Evolutionary conservation across 305 asterid genomes (phyloP).

Genomic region (Solanum hybrid): DNA sequence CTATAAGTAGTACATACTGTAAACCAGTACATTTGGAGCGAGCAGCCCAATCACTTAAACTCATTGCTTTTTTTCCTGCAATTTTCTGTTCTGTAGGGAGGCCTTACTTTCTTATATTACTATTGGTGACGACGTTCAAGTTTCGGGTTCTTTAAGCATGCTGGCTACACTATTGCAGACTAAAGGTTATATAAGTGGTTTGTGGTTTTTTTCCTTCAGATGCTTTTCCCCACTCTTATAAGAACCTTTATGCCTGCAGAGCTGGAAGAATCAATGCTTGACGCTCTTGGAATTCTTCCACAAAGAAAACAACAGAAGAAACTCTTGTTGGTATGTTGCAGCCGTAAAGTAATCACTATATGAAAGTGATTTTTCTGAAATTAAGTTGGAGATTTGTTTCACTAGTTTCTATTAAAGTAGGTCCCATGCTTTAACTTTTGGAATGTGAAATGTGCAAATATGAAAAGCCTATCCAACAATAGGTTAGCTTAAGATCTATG

Average conservation of each 20-base stretch:
- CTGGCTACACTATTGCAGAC: conserved; percentile 91
- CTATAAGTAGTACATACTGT: neutral
- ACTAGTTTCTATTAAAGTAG: neutral
- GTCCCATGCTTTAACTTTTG: neutral
- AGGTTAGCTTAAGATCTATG: neutral
- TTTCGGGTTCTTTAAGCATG: conserved; percentile 75
- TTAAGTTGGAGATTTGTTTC: neutral
- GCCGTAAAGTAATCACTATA: neutral
- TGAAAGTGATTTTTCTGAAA: neutral
- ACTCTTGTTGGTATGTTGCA: conserved; percentile 69
- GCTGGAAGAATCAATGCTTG: conserved; percentile 88
- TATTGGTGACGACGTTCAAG: conserved; percentile 76
- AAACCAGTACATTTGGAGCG: neutral
- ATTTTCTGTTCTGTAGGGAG: conserved; percentile 47
- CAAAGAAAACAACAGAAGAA: conserved; percentile 93
- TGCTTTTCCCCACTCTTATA: conserved; percentile 10
- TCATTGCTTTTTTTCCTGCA: neutral
- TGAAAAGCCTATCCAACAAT: neutral
- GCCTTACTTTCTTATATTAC: conserved; percentile 78
- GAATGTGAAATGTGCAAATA: neutral
- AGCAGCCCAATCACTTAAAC: neutral
- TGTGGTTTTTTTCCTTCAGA: conserved; percentile 12
- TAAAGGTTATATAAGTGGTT: conserved; percentile 49
- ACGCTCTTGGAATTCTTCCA: conserved; percentile 97
- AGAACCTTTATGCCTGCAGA: conserved; percentile 39